These are phyloP conservation scores for Aspergillus saccharolyticus DNA, from an alignment of 495 filamentous ascomycete species.

Conservation along the genomic window DNA sequence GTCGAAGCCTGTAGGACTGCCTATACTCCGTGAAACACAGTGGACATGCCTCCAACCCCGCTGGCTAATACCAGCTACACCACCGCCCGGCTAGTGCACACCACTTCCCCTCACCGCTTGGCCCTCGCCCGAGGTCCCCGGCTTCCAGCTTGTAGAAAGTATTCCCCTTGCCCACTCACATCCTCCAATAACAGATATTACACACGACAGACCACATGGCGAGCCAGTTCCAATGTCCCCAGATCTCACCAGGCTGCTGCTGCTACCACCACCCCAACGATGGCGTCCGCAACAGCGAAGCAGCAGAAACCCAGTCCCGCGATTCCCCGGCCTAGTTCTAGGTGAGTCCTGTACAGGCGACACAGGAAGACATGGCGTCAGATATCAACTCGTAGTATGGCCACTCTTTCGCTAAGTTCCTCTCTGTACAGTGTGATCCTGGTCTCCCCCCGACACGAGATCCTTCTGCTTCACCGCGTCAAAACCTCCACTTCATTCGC, in stretches of 20 bases:
- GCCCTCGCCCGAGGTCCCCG: constrained; percentile 12
- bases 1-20: neutral
- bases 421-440: constrained; percentile 64
- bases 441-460: constrained; percentile 77
- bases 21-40: neutral
- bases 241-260: constrained; percentile 5
- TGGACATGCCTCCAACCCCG: constrained; percentile 10
- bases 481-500: constrained; percentile 77
- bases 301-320: constrained; percentile 23
- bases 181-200: neutral
- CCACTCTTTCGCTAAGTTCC: too few species aligned
- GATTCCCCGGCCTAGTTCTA: constrained; percentile 35
- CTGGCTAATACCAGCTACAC: constrained; percentile 9
- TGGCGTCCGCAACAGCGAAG: constrained; percentile 15
- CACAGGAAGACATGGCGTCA: neutral
- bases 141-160: constrained; percentile 6
- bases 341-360: too few species aligned
- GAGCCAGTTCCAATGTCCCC: constrained; percentile 7
- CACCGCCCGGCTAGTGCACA: constrained; percentile 11
- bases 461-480: constrained; percentile 84
- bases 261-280: constrained; percentile 14
- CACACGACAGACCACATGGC: neutral
- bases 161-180: neutral
- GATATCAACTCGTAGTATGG: too few species aligned
- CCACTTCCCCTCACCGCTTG: neutral